Percentiles rank a stretch among this genome's conserved stretches.
phyloP scores from a whole-genome alignment of 805 yeast genomes.

The Starmerella geochares region DNA sequence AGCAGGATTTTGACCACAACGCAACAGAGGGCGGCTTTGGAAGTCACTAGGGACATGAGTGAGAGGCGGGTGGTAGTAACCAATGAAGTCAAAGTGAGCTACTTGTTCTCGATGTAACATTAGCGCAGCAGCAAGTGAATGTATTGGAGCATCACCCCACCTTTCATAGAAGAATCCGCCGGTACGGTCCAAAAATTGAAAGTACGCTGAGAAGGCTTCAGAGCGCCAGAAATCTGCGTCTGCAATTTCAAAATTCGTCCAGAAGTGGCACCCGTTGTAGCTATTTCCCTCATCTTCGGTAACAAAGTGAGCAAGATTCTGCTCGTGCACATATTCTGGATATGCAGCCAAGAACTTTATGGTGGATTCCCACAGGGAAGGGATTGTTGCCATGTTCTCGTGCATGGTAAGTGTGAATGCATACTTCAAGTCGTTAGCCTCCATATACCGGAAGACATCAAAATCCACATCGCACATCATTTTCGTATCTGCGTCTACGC shows the following conservation, averaged over 20 bases:
- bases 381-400: constrained; percentile 74
- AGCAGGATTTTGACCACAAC: constrained; percentile 17
- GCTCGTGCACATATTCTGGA: constrained; percentile 45
- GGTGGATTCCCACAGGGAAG: constrained; percentile 58
- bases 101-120: constrained; percentile 56
- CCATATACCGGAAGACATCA: constrained; percentile 91
- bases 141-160: constrained; percentile 98
- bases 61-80: constrained; percentile 52
- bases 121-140: constrained; percentile 76
- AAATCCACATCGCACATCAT: constrained; percentile 85
- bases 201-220: constrained; percentile 55
- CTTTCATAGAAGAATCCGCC: constrained; percentile 86
- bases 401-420: constrained; percentile 75
- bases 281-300: constrained; percentile 59
- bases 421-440: constrained; percentile 54
- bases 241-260: constrained; percentile 94
- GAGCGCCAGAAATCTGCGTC: constrained; percentile 64
- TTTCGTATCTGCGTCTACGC: constrained; percentile 88
- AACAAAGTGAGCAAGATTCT: constrained; percentile 57
- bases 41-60: constrained; percentile 16
- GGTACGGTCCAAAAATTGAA: constrained; percentile 53
- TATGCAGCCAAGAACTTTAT: constrained; percentile 37
- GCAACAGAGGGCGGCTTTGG: constrained; percentile 8
- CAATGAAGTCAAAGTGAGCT: constrained; percentile 88
- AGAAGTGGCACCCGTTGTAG: constrained; percentile 75